Percentiles rank a stretch among this genome's conserved stretches.
Evolutionary conservation across 2,329 filamentous ascomycete species (phyloP).

Genomic region (Trichoderma citrinoviride): DNA sequence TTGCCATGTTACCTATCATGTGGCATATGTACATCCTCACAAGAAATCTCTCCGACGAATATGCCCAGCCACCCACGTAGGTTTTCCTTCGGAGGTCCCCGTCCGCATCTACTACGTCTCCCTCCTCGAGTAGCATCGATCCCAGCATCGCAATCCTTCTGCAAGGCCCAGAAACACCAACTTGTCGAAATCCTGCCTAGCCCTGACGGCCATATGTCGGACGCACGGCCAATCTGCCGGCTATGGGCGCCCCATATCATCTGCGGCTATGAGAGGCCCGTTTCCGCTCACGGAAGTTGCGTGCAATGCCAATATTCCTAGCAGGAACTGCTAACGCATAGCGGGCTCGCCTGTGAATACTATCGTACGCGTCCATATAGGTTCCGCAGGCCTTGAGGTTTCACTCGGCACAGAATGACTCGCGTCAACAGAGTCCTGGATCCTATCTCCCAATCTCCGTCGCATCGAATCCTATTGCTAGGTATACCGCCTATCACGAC

Average conservation of each 20-base stretch:
- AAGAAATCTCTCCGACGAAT: background rate
- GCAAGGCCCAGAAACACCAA: background rate
- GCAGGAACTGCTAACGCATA: background rate
- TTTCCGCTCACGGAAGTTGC: slow-evolving; percentile 2
- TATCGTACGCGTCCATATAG: too few species aligned
- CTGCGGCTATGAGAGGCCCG: slow-evolving; percentile 1
- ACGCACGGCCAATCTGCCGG: slow-evolving; percentile 13
- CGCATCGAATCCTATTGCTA: too few species aligned
- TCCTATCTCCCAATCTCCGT: background rate
- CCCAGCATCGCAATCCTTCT: slow-evolving; percentile 11
- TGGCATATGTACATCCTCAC: too few species aligned
- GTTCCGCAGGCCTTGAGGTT: too few species aligned
- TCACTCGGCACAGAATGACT: background rate
- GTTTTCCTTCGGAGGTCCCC: too few species aligned
- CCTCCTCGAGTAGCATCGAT: background rate
- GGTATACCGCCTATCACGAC: too few species aligned
- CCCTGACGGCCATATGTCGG: slow-evolving; percentile 17
- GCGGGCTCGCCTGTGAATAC: background rate
- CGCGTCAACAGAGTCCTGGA: background rate
- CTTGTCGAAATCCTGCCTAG: slow-evolving; percentile 1
- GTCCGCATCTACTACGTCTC: too few species aligned
- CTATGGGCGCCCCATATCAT: slow-evolving; percentile 6
- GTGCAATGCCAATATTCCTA: background rate
- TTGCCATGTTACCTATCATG: too few species aligned
- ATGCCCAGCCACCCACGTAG: background rate